Conservation (phyloP, 2,329 filamentous ascomycete genomes). For the Penicillium sp. region DNA sequence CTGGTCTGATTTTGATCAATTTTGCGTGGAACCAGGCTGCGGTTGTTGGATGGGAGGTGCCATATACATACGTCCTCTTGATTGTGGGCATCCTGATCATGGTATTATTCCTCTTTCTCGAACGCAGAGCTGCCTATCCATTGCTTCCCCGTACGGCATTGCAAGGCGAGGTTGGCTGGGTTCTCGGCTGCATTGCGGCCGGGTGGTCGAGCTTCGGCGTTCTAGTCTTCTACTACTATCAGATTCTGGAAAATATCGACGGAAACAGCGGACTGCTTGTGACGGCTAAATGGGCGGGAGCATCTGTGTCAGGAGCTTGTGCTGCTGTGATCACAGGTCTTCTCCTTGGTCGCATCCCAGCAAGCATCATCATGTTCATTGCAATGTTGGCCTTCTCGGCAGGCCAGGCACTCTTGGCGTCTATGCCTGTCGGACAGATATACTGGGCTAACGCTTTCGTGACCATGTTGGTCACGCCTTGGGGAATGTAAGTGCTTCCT, state of each 20-base stretch:
- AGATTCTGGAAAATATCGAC: constrained; percentile 47
- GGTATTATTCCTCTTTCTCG: constrained; percentile 51
- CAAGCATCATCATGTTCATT: constrained; percentile 36
- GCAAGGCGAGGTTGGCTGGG: constrained; percentile 50
- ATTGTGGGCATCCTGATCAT: constrained; percentile 55
- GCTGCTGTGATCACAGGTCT: constrained; percentile 35
- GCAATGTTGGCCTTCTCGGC: constrained; percentile 31
- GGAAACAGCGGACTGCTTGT: constrained; percentile 27
- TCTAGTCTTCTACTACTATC: constrained; percentile 51
- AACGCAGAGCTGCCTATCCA: constrained; percentile 47
- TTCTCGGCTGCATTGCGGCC: constrained; percentile 52
- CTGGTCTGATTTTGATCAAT: constrained; percentile 58
- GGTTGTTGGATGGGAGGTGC: constrained; percentile 53
- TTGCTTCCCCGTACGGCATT: constrained; percentile 54
- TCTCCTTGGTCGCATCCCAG: constrained; percentile 30
- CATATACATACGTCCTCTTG: constrained; percentile 54
- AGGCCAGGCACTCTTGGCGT: constrained; percentile 40
- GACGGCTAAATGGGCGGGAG: constrained; percentile 27
- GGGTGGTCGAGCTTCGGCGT: constrained; percentile 55
- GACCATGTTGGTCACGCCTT: constrained; percentile 28
- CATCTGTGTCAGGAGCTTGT: constrained; percentile 27
- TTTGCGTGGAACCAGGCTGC: constrained; percentile 64
- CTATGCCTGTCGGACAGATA: constrained; percentile 37
- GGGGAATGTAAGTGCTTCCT: constrained; percentile 25
- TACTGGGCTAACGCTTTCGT: constrained; percentile 43